A percentile compares a stretch with the other conserved stretches of the same genome.
Evolutionary conservation across 106 monocot species (phyloP).

Genomic region (Apostasia shenzhenica): DNA sequence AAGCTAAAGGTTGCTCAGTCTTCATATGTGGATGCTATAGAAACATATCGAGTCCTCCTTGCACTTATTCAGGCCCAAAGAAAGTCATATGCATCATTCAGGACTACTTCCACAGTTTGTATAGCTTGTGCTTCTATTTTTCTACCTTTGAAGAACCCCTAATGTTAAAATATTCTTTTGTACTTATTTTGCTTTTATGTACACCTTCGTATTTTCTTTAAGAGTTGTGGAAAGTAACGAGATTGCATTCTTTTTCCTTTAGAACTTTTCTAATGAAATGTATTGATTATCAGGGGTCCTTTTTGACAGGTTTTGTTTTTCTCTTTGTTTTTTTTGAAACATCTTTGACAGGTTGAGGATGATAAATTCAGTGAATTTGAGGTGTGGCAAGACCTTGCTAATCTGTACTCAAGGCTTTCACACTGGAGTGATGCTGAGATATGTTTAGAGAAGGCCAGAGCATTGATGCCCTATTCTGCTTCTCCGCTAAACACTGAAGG

Average conservation of each 20-base stretch:
- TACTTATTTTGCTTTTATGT: no score
- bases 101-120: constrained; percentile 51
- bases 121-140: background rate
- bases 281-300: background rate
- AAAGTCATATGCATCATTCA: constrained; percentile 51
- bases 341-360: constrained; percentile 36
- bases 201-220: no score
- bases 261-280: background rate
- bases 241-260: background rate
- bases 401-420: constrained; percentile 69
- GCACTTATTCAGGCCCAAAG: constrained; percentile 88
- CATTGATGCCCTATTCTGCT: constrained; percentile 63
- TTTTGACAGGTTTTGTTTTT: no score
- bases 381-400: constrained; percentile 93
- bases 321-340: no score
- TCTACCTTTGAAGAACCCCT: no score
- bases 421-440: constrained; percentile 82
- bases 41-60: constrained; percentile 64
- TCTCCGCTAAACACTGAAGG: constrained; percentile 64
- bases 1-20: constrained; percentile 80
- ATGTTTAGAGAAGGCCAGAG: constrained; percentile 82
- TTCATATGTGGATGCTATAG: constrained; percentile 68
- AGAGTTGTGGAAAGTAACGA: no score
- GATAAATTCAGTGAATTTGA: constrained; percentile 66
- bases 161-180: no score